Evolutionary conservation across 2,329 filamentous ascomycete species (phyloP).

Genomic region (Conoideocrella luteorostrata): DNA sequence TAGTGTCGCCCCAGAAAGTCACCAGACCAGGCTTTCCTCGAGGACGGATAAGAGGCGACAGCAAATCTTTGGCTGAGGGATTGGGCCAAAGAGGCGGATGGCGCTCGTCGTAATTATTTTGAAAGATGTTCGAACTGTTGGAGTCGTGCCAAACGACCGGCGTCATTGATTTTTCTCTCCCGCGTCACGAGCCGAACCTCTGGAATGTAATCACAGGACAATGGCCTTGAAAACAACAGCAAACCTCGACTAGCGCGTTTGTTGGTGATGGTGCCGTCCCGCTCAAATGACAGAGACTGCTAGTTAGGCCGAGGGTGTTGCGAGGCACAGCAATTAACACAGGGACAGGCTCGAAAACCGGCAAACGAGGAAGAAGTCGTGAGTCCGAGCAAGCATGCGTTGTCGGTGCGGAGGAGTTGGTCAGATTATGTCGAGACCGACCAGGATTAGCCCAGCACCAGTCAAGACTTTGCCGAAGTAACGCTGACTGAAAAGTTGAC

Average conservation of each 20-base stretch:
- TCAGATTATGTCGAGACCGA: not conserved
- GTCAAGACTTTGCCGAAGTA: not conserved
- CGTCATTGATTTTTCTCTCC: not conserved
- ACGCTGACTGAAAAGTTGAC: not conserved
- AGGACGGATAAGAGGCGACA: too few species aligned
- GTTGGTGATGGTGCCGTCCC: not conserved
- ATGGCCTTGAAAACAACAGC: not conserved
- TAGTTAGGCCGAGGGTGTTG: not conserved
- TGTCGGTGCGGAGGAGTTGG: not conserved
- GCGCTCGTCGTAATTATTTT: too few species aligned
- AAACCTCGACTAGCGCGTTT: not conserved
- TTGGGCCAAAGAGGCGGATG: too few species aligned
- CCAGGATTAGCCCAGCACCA: not conserved
- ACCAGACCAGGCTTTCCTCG: too few species aligned
- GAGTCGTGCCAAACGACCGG: not conserved
- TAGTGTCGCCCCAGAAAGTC: too few species aligned
- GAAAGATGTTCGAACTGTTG: not conserved
- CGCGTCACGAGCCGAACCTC: not conserved
- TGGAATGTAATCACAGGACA: slow-evolving; percentile 3
- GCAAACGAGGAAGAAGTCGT: not conserved
- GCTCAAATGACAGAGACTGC: not conserved
- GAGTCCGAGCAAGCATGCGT: not conserved
- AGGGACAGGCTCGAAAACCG: too few species aligned
- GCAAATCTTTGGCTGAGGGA: too few species aligned
- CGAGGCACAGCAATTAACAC: too few species aligned